A percentile compares a stretch with the other conserved stretches of the same genome.
These are phyloP conservation scores for Ceratocystis albifundus DNA, from an alignment of 2,329 filamentous ascomycete species.

Conservation along the genomic window DNA sequence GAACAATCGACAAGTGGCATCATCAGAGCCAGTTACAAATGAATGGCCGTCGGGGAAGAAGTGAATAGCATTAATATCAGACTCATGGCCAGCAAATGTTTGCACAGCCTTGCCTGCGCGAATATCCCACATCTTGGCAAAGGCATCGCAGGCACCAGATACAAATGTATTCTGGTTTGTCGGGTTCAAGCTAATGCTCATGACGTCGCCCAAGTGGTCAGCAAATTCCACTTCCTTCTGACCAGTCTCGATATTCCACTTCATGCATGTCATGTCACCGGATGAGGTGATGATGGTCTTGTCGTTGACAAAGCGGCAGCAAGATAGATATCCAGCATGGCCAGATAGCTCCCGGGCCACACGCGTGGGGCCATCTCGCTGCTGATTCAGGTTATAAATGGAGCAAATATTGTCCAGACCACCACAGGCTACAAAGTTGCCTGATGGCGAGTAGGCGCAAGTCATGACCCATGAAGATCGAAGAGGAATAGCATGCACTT, in stretches of 20 bases:
- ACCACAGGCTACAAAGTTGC: slow-evolving; percentile 96
- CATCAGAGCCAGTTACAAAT: slow-evolving; percentile 94
- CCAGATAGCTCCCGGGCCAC: slow-evolving; percentile 92
- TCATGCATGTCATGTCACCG: slow-evolving; percentile 99
- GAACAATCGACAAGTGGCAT: slow-evolving; percentile 92
- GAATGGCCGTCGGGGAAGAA: slow-evolving; percentile 99
- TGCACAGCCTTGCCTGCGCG: slow-evolving; percentile 96
- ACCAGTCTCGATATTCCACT: slow-evolving; percentile 98
- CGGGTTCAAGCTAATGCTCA: slow-evolving; percentile 99
- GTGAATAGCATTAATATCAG: slow-evolving; percentile 98
- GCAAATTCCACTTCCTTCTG: slow-evolving; percentile 97
- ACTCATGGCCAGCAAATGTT: slow-evolving; percentile 96
- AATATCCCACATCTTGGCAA: slow-evolving; percentile 98
- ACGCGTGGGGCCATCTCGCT: slow-evolving; percentile 88
- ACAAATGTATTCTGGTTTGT: slow-evolving; percentile 99
- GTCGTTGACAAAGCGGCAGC: slow-evolving; percentile 98
- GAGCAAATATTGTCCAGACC: slow-evolving; percentile 99
- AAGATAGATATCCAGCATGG: slow-evolving; percentile 93
- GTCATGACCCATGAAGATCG: slow-evolving; percentile 99
- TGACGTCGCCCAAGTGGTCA: slow-evolving; percentile 95
- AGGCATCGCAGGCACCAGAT: slow-evolving; percentile 96
- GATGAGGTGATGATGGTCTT: slow-evolving; percentile 95
- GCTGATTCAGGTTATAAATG: slow-evolving; percentile 95
- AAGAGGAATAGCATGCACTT: slow-evolving; percentile 94
- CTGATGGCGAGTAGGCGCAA: slow-evolving; percentile 94